These are phyloP conservation scores for Quercus cerris DNA, from an alignment of 306 rosid species.

Conservation along the genomic window DNA sequence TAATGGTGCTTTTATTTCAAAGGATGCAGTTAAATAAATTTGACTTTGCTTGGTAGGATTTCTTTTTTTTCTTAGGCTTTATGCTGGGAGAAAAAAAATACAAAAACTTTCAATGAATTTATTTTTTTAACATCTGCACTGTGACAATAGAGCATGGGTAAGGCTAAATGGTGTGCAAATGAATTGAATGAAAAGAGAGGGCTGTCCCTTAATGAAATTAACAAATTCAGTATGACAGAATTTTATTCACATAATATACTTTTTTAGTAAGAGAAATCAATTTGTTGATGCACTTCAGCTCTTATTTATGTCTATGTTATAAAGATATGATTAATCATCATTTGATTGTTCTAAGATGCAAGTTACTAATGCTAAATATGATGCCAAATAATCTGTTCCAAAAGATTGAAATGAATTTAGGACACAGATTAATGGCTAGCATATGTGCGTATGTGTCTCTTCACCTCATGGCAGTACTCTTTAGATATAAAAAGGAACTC, in stretches of 20 bases:
- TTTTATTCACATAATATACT: not conserved
- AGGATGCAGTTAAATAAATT: not conserved
- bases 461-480: not conserved
- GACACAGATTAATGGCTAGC: not conserved
- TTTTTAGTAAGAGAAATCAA: not conserved
- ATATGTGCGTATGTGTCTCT: not conserved
- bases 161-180: not conserved
- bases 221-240: not conserved
- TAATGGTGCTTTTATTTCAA: not conserved
- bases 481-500: not conserved
- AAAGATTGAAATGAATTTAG: not conserved
- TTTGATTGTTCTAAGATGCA: not conserved
- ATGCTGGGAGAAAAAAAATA: too few species aligned
- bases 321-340: too few species aligned
- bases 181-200: not conserved
- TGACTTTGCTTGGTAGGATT: not conserved
- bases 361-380: not conserved
- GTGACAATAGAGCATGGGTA: not conserved
- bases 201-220: not conserved
- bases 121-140: not conserved
- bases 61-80: too few species aligned
- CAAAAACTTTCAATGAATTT: not conserved
- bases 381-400: not conserved
- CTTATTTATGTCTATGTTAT: too few species aligned
- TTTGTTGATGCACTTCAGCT: not conserved